phyloP scores from a whole-genome alignment of 768 basidiomycete genomes.

The Leccinum imitatum region DNA sequence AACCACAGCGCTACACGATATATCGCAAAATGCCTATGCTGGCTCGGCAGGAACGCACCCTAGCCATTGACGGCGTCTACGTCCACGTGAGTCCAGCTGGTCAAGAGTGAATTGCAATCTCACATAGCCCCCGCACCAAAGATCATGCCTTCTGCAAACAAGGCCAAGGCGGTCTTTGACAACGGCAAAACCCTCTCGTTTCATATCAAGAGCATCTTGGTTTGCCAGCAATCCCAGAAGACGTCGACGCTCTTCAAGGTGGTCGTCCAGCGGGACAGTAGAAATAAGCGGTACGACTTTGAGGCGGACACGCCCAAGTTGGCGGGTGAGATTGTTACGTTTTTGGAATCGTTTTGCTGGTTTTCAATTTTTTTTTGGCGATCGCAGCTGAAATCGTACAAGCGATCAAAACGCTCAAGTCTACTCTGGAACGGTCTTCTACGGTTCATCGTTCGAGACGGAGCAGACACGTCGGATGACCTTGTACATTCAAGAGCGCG shows the following conservation, averaged over 20 bases:
- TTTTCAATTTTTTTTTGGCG: not conserved
- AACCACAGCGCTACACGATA: conserved; percentile 78
- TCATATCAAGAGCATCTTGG: conserved; percentile 83
- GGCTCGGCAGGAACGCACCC: conserved; percentile 83
- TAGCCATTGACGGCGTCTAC: conserved; percentile 95
- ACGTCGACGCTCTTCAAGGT: conserved; percentile 85
- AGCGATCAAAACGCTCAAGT: conserved; percentile 64
- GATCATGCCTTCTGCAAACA: conserved; percentile 88
- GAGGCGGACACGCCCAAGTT: conserved; percentile 86
- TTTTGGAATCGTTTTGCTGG: not conserved
- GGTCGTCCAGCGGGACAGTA: conserved; percentile 69
- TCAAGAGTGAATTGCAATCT: not conserved
- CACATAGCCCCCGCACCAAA: conserved; percentile 30
- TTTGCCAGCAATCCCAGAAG: conserved; percentile 82
- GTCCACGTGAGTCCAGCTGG: conserved; percentile 60
- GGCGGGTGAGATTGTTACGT: conserved; percentile 54
- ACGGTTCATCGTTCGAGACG: conserved; percentile 62
- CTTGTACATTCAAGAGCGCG: too few relatives aligned
- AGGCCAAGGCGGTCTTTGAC: conserved; percentile 79
- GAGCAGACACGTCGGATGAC: conserved; percentile 56
- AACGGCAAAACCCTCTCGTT: conserved; percentile 90
- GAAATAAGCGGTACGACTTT: conserved; percentile 93
- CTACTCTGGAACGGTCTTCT: conserved; percentile 60
- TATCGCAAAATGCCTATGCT: conserved; percentile 95
- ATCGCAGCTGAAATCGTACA: conserved; percentile 71